Evolutionary conservation across 83 land plant genomes (phyloP).

Genomic region (Diphasiastrum complanatum): DNA sequence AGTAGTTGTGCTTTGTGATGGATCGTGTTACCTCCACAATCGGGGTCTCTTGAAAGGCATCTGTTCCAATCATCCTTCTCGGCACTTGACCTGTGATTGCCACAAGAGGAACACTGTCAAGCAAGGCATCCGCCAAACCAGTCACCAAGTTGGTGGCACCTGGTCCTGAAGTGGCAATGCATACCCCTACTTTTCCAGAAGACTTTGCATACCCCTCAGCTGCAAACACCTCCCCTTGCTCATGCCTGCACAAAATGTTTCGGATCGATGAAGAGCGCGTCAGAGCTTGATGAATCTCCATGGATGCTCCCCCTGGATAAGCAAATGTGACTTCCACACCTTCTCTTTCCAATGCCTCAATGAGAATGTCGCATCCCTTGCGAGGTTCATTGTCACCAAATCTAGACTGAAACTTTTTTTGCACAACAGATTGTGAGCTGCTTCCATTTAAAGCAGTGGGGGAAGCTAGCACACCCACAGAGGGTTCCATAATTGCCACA

Average conservation of each 20-base stretch:
- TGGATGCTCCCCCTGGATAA: slow-evolving; percentile 78
- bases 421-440: too few species aligned
- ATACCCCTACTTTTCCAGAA: slow-evolving; percentile 64
- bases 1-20: slow-evolving; percentile 81
- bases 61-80: slow-evolving; percentile 71
- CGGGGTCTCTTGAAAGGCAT: slow-evolving; percentile 83
- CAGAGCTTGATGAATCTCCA: slow-evolving; percentile 90
- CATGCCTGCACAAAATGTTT: slow-evolving; percentile 71
- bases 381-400: slow-evolving; percentile 57
- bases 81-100: slow-evolving; percentile 91
- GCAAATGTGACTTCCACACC: slow-evolving; percentile 66
- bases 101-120: slow-evolving; percentile 72
- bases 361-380: slow-evolving; percentile 67
- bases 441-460: too few species aligned
- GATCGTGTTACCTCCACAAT: slow-evolving; percentile 81
- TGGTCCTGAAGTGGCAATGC: slow-evolving; percentile 85
- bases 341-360: slow-evolving; percentile 75
- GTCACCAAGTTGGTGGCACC: slow-evolving; percentile 80
- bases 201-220: slow-evolving; percentile 76
- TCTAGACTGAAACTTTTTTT: slow-evolving; percentile 32
- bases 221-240: slow-evolving; percentile 79
- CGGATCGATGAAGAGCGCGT: slow-evolving; percentile 49
- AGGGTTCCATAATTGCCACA: too few species aligned
- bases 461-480: too few species aligned
- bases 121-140: slow-evolving; percentile 75